phyloP scores from a whole-genome alignment of 1,284 basidiomycete species.

The Veloboletus limbatus region DNA sequence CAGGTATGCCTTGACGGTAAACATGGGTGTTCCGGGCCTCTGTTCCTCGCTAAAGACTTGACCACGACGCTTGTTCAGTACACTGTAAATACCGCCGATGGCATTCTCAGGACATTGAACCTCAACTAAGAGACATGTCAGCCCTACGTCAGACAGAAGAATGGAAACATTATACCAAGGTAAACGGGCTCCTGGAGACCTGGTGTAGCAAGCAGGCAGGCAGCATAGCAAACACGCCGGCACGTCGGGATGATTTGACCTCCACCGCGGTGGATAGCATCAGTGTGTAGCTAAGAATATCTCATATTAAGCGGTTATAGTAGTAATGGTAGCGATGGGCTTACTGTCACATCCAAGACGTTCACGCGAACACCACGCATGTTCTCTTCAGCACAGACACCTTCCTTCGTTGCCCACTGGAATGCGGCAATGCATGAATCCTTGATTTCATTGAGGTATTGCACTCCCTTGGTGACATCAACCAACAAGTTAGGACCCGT shows the following conservation, averaged over 20 bases:
- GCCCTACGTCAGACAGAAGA: background rate
- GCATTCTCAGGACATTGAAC: conserved; percentile 98
- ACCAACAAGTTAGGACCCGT: conserved; percentile 97
- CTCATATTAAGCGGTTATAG: conserved; percentile 3
- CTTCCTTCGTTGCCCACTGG: conserved; percentile 99
- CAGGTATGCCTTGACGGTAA: conserved; percentile 98
- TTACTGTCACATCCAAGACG: conserved; percentile 91
- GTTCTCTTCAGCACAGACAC: conserved; percentile 95
- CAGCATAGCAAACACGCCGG: conserved; percentile 96
- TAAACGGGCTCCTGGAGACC: conserved; percentile 97
- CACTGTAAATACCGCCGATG: conserved; percentile 97
- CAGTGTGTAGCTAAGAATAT: conserved; percentile 78
- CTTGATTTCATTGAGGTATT: conserved; percentile 99
- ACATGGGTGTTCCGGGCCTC: conserved; percentile 97
- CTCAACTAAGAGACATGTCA: conserved; percentile 60
- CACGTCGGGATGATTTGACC: conserved; percentile 97
- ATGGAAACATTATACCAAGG: conserved; percentile 54
- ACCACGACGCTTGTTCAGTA: conserved; percentile 97
- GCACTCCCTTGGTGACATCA: conserved; percentile 99
- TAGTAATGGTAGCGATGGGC: conserved; percentile 23
- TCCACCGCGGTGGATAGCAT: conserved; percentile 99
- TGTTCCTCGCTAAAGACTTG: conserved; percentile 99
- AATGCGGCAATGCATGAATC: conserved; percentile 99
- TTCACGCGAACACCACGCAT: conserved; percentile 99
- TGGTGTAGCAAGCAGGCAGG: conserved; percentile 88